These are phyloP conservation scores for Xylariaceae sp. DNA, from an alignment of 2,329 filamentous ascomycete genomes.

Conservation along the genomic window DNA sequence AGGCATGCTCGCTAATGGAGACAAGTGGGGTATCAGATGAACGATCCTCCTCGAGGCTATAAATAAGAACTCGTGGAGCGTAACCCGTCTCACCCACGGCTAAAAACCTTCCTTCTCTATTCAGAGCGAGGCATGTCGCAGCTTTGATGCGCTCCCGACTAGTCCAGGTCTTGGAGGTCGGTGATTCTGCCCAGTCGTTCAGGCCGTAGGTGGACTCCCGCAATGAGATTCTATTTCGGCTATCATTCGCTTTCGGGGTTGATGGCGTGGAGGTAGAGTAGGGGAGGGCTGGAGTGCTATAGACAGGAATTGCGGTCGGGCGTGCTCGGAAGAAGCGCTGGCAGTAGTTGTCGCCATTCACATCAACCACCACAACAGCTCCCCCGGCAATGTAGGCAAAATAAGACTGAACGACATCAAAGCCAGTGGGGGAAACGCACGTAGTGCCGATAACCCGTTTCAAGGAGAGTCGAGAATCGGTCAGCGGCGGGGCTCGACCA, in stretches of 20 bases:
- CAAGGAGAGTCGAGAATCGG: constrained; percentile 71
- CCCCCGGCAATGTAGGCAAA: constrained; percentile 95
- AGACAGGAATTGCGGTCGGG: constrained; percentile 73
- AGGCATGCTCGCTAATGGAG: constrained; percentile 86
- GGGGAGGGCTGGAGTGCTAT: constrained; percentile 60
- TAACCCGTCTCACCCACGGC: constrained; percentile 97
- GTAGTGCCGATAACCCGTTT: constrained; percentile 91
- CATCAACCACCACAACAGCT: constrained; percentile 85
- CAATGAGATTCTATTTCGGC: constrained; percentile 61
- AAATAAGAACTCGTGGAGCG: constrained; percentile 87
- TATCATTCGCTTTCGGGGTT: constrained; percentile 68
- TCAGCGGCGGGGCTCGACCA: constrained; percentile 53
- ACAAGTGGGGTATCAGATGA: constrained; percentile 83
- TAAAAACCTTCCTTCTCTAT: constrained; percentile 82
- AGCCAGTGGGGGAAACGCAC: constrained; percentile 80
- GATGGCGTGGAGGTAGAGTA: constrained; percentile 57
- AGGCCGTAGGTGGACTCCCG: constrained; percentile 55
- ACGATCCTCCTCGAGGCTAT: constrained; percentile 78
- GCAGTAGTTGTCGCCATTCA: constrained; percentile 69
- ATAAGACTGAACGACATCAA: constrained; percentile 77
- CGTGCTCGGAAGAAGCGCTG: constrained; percentile 93
- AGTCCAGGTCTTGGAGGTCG: constrained; percentile 76
- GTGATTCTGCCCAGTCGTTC: constrained; percentile 66
- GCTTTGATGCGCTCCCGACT: constrained; percentile 93
- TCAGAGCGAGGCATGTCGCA: constrained; percentile 87